A percentile compares a stretch with the other conserved stretches of the same genome.
phyloP scores from a whole-genome alignment of 768 basidiomycete genomes.

The Phanerodontia chrysosporium region DNA sequence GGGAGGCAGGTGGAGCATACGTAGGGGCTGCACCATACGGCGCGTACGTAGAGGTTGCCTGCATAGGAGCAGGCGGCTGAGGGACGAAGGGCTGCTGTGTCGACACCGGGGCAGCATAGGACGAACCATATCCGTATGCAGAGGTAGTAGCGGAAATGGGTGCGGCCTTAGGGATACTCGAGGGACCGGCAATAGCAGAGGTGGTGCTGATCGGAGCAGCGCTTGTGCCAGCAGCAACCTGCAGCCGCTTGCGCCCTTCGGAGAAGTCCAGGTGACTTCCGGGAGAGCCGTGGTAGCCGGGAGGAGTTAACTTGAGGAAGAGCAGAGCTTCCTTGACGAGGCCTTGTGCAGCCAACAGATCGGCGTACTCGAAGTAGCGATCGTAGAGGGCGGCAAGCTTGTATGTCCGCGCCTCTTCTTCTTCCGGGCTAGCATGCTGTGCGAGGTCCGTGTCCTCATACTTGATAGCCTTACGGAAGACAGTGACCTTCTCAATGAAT shows the following conservation, averaged over 20 bases:
- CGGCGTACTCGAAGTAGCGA: slow-evolving; percentile 93
- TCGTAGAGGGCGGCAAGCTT: slow-evolving; percentile 87
- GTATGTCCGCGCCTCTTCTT: slow-evolving; percentile 58
- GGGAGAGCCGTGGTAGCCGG: slow-evolving; percentile 65
- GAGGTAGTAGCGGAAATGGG: slow-evolving; percentile 19
- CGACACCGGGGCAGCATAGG: slow-evolving; percentile 18
- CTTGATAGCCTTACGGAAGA: slow-evolving; percentile 83
- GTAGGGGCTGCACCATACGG: slow-evolving; percentile 16
- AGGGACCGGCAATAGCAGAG: slow-evolving; percentile 16
- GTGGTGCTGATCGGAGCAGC: slow-evolving; percentile 21
- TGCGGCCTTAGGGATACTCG: slow-evolving; percentile 15
- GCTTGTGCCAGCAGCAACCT: slow-evolving; percentile 33
- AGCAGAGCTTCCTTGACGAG: slow-evolving; percentile 75
- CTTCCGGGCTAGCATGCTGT: slow-evolving; percentile 29
- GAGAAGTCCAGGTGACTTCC: slow-evolving; percentile 36
- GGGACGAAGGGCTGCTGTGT: slow-evolving; percentile 21
- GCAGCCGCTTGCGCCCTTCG: slow-evolving; percentile 42
- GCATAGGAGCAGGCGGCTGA: slow-evolving; percentile 12
- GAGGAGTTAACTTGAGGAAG: slow-evolving; percentile 77
- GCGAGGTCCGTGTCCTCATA: slow-evolving; percentile 74
- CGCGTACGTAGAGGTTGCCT: slow-evolving; percentile 11
- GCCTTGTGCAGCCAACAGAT: slow-evolving; percentile 88
- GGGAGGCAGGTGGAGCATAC: slow-evolving; percentile 31
- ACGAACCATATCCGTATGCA: slow-evolving; percentile 13
- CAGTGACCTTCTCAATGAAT: slow-evolving; percentile 94